Base-by-base conservation (phyloP, 371 early-diverging fungal genomes). In the Mucor saturninus region DNA sequence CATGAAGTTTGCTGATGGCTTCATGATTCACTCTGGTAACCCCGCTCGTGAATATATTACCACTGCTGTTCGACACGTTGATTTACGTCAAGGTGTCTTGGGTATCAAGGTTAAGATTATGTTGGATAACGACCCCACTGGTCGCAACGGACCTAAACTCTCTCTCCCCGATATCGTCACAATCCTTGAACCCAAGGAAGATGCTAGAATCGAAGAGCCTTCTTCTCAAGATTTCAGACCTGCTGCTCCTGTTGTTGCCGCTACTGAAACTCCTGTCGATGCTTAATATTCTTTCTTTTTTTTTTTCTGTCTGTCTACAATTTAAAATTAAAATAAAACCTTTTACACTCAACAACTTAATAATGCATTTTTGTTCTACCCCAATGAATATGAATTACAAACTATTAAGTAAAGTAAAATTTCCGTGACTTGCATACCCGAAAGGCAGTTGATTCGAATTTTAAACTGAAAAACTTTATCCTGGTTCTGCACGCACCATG, bases 101-200 rank as follows among this genome's bases (percentile, higher is more conserved):
- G 99, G 99, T 85, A 94, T 99, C 85, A 98, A 99, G 92, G 99
- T 99, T 83, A 96, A 97, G 91, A 99, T 99, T 80, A 99, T 99
- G 99, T 88, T 96, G 69, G 97, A 94, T 68, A 87, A 87, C 77
- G 99, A 99, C 85, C 98, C 98, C 54, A 89, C 89, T 67, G 99
- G 99, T 78, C 95, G 93, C 79, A 77, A 84, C 67, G 99, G 99
- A 65, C 98, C 99, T 81, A 94, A 93, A 90, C 93, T 87, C 77
- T 89, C 96, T 67, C 91, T 99, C 61, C 98, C 99, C 71, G 99
- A 99, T 83, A 87, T 91, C 68, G 96, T 99, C 75, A 98, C 91
- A 81, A 97, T 99, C 84, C 85, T 95, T 26, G 89, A 92, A 75
- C 93, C 93, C 77, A 94, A 96, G 90, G 95, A 94, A 61, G 93